Percentiles rank a stretch among this genome's conserved stretches.
phyloP scores from a whole-genome alignment of 441 rosid genomes.

The Populus hybrid region DNA sequence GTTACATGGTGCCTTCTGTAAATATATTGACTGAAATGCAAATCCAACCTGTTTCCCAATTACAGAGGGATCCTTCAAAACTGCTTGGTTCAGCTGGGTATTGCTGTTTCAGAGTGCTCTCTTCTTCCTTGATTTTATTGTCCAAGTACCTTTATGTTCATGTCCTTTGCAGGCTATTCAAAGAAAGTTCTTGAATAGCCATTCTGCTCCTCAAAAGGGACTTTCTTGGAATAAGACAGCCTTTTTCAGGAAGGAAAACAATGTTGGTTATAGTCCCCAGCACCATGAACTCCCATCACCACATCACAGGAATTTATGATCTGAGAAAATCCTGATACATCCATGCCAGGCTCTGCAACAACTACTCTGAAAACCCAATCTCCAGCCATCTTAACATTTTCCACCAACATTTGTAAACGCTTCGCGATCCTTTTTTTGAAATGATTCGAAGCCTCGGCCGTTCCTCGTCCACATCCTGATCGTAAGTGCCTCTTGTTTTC shows the following conservation, averaged over 20 bases:
- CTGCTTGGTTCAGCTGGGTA: slow-evolving; percentile 54
- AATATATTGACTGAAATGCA: slow-evolving; percentile 47
- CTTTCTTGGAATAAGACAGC: slow-evolving; percentile 62
- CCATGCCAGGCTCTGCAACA: slow-evolving; percentile 50
- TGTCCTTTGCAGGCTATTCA: slow-evolving; percentile 52
- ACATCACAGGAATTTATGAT: slow-evolving; percentile 70
- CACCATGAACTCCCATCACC: slow-evolving; percentile 82
- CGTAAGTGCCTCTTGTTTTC: slow-evolving; percentile 28
- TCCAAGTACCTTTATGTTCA: slow-evolving; percentile 68
- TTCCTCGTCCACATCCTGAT: slow-evolving; percentile 12
- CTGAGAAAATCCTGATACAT: slow-evolving; percentile 39
- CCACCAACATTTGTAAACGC: slow-evolving; percentile 44
- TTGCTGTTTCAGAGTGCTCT: slow-evolving; percentile 50
- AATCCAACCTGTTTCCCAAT: slow-evolving; percentile 52
- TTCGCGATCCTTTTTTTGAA: slow-evolving; percentile 46
- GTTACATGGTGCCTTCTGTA: slow-evolving; percentile 70
- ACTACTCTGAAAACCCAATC: slow-evolving; percentile 46
- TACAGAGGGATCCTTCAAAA: slow-evolving; percentile 44
- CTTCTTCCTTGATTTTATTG: slow-evolving; percentile 52
- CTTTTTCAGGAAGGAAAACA: slow-evolving; percentile 68
- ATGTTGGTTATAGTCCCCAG: slow-evolving; percentile 85
- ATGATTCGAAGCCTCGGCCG: slow-evolving; percentile 57
- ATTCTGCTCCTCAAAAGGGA: slow-evolving; percentile 61
- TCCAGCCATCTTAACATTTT: slow-evolving; percentile 40
- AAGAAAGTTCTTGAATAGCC: slow-evolving; percentile 52